Base-by-base conservation (phyloP, 352 stramenopile genomes). In the Globisporangium paroecandrum region DNA sequence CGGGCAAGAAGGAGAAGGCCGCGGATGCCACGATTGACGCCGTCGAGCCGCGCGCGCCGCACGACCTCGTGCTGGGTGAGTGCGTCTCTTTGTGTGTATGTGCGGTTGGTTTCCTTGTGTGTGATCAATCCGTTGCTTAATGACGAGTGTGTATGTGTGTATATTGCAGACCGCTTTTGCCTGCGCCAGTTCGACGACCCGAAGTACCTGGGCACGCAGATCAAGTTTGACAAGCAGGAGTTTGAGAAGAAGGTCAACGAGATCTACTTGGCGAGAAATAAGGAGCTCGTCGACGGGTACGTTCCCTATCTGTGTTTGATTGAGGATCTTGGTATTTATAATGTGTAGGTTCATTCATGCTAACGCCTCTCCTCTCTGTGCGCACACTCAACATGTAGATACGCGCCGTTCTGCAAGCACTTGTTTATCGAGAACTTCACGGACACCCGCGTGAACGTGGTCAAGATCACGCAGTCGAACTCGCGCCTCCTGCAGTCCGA, bases 361-460 rank as follows among this genome's bases (percentile, higher is more conserved):
- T 47, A 18, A 43, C 24, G 20, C 27, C 2, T 22, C 2, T n/a
- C 27, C 12, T 22, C 2, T n/a, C 54, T 41, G 12, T 27, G 38
- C 25, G 9, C 13, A n/a, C 27, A 46, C 15, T 29, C 25, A 62
- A 24, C 60, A 12, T 10, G 56, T 41, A 97, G 93, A 25, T 99
- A 99, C 74, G 97, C 97, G 62, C 94, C 97, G 36, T 99, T 99
- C 82, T 99, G 97, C 84, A 99, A 99, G 86, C 97, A 99, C 80
- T 63, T 99, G 36, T 99, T 99, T 74, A 76, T 99, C 36, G 81
- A 93, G 22, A 99, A 99, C 81, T 97, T 98, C 71, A 93, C 85
- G 25, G 87, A 91, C 47, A 87, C 89, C 57, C 84, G 86, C 58
- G 90, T 96, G 75, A 95, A 93, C 34, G 95, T 81, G 61, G 80